Evolutionary conservation across 306 rosid species (phyloP), one percentile per base, ranked within the genome.

Genomic region (Canavalia ensiformis): DNA sequence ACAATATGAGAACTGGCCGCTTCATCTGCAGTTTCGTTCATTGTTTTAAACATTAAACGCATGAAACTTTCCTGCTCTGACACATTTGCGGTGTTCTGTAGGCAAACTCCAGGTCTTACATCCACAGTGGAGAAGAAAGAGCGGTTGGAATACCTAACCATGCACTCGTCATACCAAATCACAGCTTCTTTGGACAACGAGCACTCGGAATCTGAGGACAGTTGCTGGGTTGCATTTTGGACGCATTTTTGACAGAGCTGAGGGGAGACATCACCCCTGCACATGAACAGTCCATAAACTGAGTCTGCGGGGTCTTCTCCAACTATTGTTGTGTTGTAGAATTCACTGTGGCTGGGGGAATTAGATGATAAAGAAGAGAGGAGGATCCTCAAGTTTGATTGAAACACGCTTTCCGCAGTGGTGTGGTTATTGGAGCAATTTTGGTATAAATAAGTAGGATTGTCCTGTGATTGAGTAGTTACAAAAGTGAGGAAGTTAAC

Each of bases 51-150:
- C 30, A 69, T 30, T 7, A 31, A 47, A 47, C 1, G 2, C 44
- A 0, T 30, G 74, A 69, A 69, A 6, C 2, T 69, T 47, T 45
- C 57, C 0, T 3, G 10, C 3, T 46, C 29, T 4, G 74, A 45
- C 57, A 68, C 52, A 3, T 46, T 46, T 10, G 12, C 6, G 0
- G 3, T 1, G 37, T 4, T 68, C 0, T 0, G 0, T 1, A 10
- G 1, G 1, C 0, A 0, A 31, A 10, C 2, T 0, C 6, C 5
- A 12, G 58, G 58, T 0, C 0, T 6, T 11, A 5, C 30, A 9
- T 2, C 4, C 0, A 31, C 0, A 0, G 30, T 49, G 3, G 75
- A 31, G 44, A 69, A 30, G 39, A 45, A 44, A 2, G 56, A 68
- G 29, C 0, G 0, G 6, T 13, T 68, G 39, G 64, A 58, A 30